phyloP scores from a whole-genome alignment of 306 rosid genomes.

The Dalbergia cochinchinensis region DNA sequence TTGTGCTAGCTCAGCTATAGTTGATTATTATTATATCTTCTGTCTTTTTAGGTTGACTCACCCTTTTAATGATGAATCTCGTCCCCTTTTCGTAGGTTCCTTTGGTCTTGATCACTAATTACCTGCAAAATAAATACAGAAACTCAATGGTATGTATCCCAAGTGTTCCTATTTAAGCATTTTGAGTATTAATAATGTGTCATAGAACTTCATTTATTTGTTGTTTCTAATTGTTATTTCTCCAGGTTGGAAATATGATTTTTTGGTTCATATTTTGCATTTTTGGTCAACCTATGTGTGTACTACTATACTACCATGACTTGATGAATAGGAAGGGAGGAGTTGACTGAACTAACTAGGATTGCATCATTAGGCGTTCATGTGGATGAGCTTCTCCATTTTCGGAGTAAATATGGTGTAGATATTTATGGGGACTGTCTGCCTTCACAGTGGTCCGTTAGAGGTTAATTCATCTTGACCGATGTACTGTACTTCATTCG shows the following conservation, averaged over 20 bases:
- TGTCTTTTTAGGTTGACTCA: slow-evolving; percentile 26
- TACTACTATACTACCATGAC: slow-evolving; percentile 92
- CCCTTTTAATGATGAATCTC: slow-evolving; percentile 29
- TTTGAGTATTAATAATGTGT: slow-evolving; percentile 6
- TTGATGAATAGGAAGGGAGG: slow-evolving; percentile 81
- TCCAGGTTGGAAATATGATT: slow-evolving; percentile 93
- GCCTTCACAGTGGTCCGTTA: slow-evolving; percentile 23
- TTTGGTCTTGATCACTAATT: slow-evolving; percentile 80
- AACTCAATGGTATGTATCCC: slow-evolving; percentile 79
- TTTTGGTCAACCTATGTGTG: slow-evolving; percentile 94
- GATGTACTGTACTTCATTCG: slow-evolving; percentile 16
- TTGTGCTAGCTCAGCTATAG: slow-evolving; percentile 13
- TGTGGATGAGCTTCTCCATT: slow-evolving; percentile 27
- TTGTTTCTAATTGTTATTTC: slow-evolving; percentile 27
- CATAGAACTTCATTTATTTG: slow-evolving; percentile 18
- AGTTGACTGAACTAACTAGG: slow-evolving; percentile 44
- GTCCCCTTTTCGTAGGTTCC: slow-evolving; percentile 66
- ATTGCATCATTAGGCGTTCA: slow-evolving; percentile 10
- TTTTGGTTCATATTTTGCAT: slow-evolving; percentile 96
- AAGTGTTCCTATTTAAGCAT: slow-evolving; percentile 7
- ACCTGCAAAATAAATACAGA: slow-evolving; percentile 76
- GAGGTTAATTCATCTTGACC: slow-evolving; percentile 37
- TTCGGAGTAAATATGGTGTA: slow-evolving; percentile 35
- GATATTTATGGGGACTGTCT: slow-evolving; percentile 40
- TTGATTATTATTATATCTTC: slow-evolving; percentile 19